These are phyloP conservation scores for Oryza brachyantha DNA, from an alignment of 176 grass and related monocot genomes.

Conservation along the genomic window DNA sequence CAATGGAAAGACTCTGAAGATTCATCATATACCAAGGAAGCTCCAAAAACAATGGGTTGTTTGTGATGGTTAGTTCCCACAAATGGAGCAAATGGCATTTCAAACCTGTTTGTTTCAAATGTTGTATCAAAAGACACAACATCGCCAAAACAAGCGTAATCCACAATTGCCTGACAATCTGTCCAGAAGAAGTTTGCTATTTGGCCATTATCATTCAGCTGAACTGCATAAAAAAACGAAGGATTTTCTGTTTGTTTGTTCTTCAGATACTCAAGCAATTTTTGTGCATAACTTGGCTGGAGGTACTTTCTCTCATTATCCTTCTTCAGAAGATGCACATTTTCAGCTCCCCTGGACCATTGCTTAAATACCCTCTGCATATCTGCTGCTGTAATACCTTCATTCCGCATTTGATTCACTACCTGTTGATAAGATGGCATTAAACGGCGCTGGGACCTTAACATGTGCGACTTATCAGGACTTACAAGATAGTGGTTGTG, in stretches of 20 bases:
- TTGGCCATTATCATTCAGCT: conserved; percentile 42
- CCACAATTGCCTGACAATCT: conserved; percentile 36
- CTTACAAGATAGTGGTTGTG: conserved; percentile 11
- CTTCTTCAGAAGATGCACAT: neutral
- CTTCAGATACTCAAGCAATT: conserved; percentile 37
- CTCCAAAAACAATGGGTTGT: conserved; percentile 44
- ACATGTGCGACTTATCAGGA: neutral
- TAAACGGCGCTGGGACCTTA: neutral
- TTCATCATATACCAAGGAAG: conserved; percentile 44
- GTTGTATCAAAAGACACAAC: conserved; percentile 48
- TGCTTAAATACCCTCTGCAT: neutral
- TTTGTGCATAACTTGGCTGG: conserved; percentile 13
- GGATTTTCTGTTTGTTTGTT: conserved; percentile 50
- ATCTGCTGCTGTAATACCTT: conserved; percentile 1
- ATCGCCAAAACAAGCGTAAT: conserved; percentile 46
- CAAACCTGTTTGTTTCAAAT: conserved; percentile 28
- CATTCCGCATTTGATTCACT: neutral
- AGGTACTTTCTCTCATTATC: conserved; percentile 8
- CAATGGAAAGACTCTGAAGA: conserved; percentile 44
- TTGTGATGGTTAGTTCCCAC: conserved; percentile 50
- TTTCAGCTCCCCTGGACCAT: neutral
- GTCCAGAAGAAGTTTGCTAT: conserved; percentile 57
- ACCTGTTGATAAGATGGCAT: neutral
- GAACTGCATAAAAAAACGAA: conserved; percentile 57
- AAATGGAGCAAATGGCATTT: conserved; percentile 41